Evolutionary conservation across 1,284 basidiomycete species (phyloP).

Genomic region (Trichosporon sp.): DNA sequence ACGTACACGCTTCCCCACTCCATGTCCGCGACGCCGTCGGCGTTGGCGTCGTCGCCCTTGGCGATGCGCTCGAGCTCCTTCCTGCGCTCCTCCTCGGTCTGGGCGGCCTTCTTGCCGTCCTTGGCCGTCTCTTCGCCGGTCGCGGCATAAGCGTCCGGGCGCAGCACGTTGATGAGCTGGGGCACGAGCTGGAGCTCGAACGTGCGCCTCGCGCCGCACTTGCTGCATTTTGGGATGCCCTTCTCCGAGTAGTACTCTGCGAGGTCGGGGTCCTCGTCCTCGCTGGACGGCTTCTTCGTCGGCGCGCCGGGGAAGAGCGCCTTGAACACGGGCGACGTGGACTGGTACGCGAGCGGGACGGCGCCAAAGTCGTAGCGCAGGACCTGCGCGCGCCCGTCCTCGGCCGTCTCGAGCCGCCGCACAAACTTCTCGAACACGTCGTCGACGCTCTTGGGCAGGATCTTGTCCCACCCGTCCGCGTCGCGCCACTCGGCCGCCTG

Average conservation of each 20-base stretch:
- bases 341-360: constrained; percentile 47
- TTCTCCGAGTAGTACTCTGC: constrained; percentile 31
- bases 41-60: constrained; percentile 22
- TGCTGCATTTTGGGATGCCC: constrained; percentile 36
- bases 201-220: constrained; percentile 38
- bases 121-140: constrained; percentile 7
- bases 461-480: constrained; percentile 40
- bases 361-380: constrained; percentile 50
- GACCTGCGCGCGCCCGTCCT: constrained; percentile 44
- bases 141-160: constrained; percentile 30
- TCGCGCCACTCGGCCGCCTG: constrained; percentile 30
- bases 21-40: constrained; percentile 39
- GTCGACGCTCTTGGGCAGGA: constrained; percentile 44
- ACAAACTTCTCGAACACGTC: constrained; percentile 50
- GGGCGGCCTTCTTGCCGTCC: background rate
- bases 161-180: constrained; percentile 43
- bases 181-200: constrained; percentile 51
- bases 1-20: constrained; percentile 50
- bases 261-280: constrained; percentile 39
- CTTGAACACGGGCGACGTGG: constrained; percentile 40
- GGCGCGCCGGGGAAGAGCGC: constrained; percentile 43
- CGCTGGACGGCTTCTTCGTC: constrained; percentile 21
- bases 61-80: constrained; percentile 38
- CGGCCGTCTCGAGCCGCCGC: constrained; percentile 38
- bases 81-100: constrained; percentile 40